Percentiles rank a stretch among this genome's conserved stretches.
Conservation (phyloP, 306 rosid species). For the Casuarina equisetifolia region DNA sequence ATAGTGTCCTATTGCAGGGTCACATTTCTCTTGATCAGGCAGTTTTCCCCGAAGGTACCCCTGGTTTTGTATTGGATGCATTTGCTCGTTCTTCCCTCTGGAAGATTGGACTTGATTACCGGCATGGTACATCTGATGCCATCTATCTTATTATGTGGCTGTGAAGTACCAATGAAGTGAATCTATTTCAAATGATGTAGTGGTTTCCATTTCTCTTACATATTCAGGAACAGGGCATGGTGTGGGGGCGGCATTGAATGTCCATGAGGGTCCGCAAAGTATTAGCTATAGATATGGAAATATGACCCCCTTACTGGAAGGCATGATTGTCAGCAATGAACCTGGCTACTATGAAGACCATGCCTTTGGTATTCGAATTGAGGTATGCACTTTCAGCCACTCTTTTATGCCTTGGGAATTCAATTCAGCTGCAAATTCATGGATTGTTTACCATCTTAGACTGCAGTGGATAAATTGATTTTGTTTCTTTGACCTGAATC, state of each 20-base stretch:
- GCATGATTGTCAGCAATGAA: constrained; percentile 95
- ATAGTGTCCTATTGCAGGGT: constrained; percentile 60
- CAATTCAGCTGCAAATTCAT: neutral
- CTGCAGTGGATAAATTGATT: constrained; percentile 9
- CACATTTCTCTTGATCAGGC: constrained; percentile 90
- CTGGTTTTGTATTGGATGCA: constrained; percentile 94
- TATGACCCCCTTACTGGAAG: constrained; percentile 65
- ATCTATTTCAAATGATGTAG: constrained; percentile 7
- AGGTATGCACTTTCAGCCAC: constrained; percentile 47
- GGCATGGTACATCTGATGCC: constrained; percentile 62
- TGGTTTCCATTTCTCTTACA: constrained; percentile 15
- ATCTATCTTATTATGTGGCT: neutral
- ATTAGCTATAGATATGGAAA: constrained; percentile 88
- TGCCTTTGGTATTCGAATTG: constrained; percentile 91
- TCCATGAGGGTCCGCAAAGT: constrained; percentile 97
- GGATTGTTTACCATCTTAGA: constrained; percentile 5
- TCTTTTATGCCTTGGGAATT: constrained; percentile 21
- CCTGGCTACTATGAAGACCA: constrained; percentile 98
- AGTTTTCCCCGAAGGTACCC: constrained; percentile 85
- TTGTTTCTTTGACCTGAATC: constrained; percentile 1
- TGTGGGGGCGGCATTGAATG: constrained; percentile 96
- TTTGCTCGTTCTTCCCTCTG: constrained; percentile 95
- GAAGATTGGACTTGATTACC: constrained; percentile 96
- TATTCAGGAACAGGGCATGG: constrained; percentile 90
- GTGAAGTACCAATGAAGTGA: neutral